Evolutionary conservation across 1,139 yeast genomes (phyloP), one percentile per base, ranked within the genome.

Genomic region (Zygoascus sp.): DNA sequence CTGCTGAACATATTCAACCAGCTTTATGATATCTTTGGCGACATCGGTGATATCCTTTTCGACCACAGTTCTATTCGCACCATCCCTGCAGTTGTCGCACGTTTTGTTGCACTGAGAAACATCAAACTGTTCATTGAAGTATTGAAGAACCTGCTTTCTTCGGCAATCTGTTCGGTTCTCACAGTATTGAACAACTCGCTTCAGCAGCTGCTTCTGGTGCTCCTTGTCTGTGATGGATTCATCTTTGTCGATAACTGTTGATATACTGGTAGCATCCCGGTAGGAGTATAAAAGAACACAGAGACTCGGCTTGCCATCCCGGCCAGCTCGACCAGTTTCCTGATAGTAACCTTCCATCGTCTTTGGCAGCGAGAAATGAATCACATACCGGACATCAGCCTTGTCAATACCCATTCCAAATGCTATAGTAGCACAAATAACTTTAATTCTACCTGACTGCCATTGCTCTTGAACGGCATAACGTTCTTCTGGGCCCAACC

Each of bases 391-490:
- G 4, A 89, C 96, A 64, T 89, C 92, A 0, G 96, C 88, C 60
- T 89, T 89, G 66, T 89, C 97, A 46, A 89, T 87, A 42, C 97
- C 97, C 96, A 89, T 87, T 30, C 97, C 97, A 72, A 89, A 89
- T 0, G 97, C 97, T 53, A 89, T 85, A 0, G 97, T 89, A 0
- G 97, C 97, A 17, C 66, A 63, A 5, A 66, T 63, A 15, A 66
- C 58, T 42, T 62, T 85, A 16, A 82, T 67, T 20, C 67, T 63
- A 49, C 85, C 85, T 1, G 69, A 64, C 63, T 94, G 98, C 99
- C 99, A 94, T 40, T 70, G 73, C 22, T 70, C 70, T 64, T 94
- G 98, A 17, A 88, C 79, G 4, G 66, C 59, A 16, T 79, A 69
- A 51, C 97, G 71, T 34, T 83, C 90, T 15, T 83, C 86, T 0